Conservation (phyloP, 2,329 filamentous ascomycete genomes). For the Colletotrichum truncatum region DNA sequence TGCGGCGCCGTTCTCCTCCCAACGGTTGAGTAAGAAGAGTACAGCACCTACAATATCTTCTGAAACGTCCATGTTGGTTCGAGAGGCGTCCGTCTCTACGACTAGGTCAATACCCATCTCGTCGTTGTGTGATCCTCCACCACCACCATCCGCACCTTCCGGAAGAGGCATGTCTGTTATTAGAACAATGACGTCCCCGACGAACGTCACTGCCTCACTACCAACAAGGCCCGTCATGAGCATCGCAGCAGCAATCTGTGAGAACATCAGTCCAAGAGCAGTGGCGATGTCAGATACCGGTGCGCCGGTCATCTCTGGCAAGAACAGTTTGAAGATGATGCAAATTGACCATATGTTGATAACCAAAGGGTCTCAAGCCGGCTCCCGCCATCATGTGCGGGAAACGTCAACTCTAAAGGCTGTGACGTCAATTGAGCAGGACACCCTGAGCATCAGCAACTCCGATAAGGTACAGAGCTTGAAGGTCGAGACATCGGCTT, state of each 20-base stretch:
- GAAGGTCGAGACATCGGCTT: slow-evolving; percentile 12
- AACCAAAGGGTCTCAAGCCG: background rate
- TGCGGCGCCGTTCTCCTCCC: slow-evolving; percentile 18
- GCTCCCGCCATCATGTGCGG: background rate
- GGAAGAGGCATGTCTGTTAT: background rate
- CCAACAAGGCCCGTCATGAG: slow-evolving; percentile 15
- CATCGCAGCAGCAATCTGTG: slow-evolving; percentile 20
- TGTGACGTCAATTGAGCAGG: slow-evolving; percentile 19
- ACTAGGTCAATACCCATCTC: slow-evolving; percentile 26
- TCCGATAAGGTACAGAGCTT: slow-evolving; percentile 13
- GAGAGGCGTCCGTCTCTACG: background rate
- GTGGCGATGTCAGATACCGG: background rate
- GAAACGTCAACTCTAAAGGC: background rate
- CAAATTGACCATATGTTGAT: background rate
- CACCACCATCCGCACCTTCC: slow-evolving; percentile 1
- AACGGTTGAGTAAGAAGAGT: background rate
- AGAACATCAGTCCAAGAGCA: background rate
- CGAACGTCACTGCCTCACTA: background rate
- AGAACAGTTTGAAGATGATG: slow-evolving; percentile 5
- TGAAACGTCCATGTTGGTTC: background rate
- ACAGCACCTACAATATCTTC: background rate
- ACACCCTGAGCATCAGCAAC: background rate
- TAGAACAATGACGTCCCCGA: background rate
- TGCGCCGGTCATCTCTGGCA: background rate
- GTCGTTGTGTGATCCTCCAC: slow-evolving; percentile 25